A percentile compares a stretch with the other conserved stretches of the same genome.
Evolutionary conservation across 1,284 basidiomycete genomes (phyloP).

Genomic region (Irpex sp.): DNA sequence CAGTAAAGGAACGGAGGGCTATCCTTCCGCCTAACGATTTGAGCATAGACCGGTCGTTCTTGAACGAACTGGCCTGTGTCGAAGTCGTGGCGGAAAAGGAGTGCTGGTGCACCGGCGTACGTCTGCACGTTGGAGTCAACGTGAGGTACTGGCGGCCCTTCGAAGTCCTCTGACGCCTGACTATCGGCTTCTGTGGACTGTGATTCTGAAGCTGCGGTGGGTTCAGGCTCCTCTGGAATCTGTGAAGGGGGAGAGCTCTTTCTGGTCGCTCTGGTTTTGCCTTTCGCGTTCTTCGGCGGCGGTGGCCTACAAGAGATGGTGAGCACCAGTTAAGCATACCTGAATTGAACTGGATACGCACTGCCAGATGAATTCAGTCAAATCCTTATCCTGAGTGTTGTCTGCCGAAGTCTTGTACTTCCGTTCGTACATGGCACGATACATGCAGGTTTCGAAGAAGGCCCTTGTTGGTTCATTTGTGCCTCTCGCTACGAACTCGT

Average conservation of each 20-base stretch:
- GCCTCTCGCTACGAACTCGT: slow-evolving; percentile 77
- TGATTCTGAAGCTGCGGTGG: not conserved
- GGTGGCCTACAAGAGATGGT: slow-evolving; percentile 29
- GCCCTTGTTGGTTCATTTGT: slow-evolving; percentile 82
- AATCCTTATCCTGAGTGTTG: slow-evolving; percentile 59
- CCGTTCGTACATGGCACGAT: slow-evolving; percentile 92
- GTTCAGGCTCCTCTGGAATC: not conserved
- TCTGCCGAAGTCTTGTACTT: slow-evolving; percentile 79
- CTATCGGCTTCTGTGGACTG: not conserved
- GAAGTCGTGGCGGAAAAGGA: not conserved
- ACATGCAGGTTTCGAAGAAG: slow-evolving; percentile 91
- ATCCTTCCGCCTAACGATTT: slow-evolving; percentile 53
- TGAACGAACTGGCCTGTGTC: not conserved
- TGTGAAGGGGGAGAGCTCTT: not conserved
- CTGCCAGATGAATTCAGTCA: slow-evolving; percentile 79
- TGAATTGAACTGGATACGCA: slow-evolving; percentile 34
- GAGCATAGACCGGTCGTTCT: slow-evolving; percentile 50
- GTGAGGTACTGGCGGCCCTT: not conserved
- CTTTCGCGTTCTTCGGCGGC: slow-evolving; percentile 26
- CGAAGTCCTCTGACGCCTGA: not conserved
- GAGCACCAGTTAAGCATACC: not conserved
- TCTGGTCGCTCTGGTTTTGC: slow-evolving; percentile 6
- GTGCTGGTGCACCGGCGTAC: not conserved
- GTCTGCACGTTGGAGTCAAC: not conserved
- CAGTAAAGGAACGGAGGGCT: slow-evolving; percentile 54